These are phyloP conservation scores for Rutstroemia sp. DNA, from an alignment of 2,329 filamentous ascomycete genomes.

Conservation along the genomic window DNA sequence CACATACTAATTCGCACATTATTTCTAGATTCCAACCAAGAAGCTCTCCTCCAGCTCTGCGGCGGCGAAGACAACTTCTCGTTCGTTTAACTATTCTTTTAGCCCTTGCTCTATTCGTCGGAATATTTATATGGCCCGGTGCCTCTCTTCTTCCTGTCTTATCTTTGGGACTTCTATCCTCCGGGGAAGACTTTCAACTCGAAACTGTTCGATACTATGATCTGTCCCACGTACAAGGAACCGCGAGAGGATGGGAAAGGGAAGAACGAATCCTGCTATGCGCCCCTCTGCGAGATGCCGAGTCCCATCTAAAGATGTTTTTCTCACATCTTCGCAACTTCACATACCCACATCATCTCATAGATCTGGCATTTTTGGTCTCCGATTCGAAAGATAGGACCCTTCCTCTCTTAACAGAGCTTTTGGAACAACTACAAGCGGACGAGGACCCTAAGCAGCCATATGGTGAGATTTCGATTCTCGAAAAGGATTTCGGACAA, in stretches of 20 bases:
- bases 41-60: constrained; percentile 60
- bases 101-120: constrained; percentile 55
- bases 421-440: constrained; percentile 72
- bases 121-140: constrained; percentile 69
- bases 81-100: constrained; percentile 56
- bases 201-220: constrained; percentile 98
- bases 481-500: constrained; percentile 98
- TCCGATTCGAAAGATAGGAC: constrained; percentile 96
- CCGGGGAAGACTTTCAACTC: constrained; percentile 65
- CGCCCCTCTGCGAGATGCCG: constrained; percentile 87
- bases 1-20: neutral
- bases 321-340: constrained; percentile 96
- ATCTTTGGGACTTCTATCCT: constrained; percentile 64
- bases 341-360: constrained; percentile 93
- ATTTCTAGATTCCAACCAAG: constrained; percentile 74
- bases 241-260: constrained; percentile 87
- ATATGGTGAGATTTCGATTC: constrained; percentile 94
- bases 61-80: constrained; percentile 67
- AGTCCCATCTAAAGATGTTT: constrained; percentile 92
- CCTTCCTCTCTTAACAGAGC: constrained; percentile 64
- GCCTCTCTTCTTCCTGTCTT: constrained; percentile 53
- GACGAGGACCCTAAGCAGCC: constrained; percentile 72
- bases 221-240: constrained; percentile 82
- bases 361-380: constrained; percentile 93
- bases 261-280: constrained; percentile 94